Base-by-base conservation (phyloP, 2,329 filamentous ascomycete genomes). In the Botrytis fragariae region DNA sequence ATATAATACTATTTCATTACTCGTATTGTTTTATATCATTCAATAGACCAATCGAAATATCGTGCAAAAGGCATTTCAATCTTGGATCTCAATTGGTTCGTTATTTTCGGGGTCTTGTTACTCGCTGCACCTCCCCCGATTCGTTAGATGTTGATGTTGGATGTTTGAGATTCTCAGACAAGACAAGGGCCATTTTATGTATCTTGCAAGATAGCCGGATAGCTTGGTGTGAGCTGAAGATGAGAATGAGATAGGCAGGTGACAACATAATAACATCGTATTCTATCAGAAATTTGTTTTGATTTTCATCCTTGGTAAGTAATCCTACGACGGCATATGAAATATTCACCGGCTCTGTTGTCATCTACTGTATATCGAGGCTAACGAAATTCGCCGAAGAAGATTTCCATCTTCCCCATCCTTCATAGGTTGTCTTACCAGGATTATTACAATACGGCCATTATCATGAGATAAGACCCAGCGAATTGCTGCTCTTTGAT, bases 381-480 rank as follows among this genome's bases (percentile, higher is more conserved):
- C 65, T 68, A 69, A 69, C 65, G 65, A 44, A 57, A 57, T 32
- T 68, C 25, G 35, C 25, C 25, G 48, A 18, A 39, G 45, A 68
- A 54, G 64, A 68, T 42, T 68, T 57, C 35, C n/a, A 29, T 67
- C 64, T 54, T 44, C 45, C 25, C 44, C 61, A 63, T 44, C 8
- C 39, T 37, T 35, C 39, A 42, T 35, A 63, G 35, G 48, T 67
- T 37, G 62, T 68, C 29, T 68, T 72, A 60, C 62, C 59, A 68
- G 62, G 70, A 60, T 68, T 60, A 45, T 60, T 60, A 45, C 35
- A 71, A 57, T 29, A 64, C 59, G 37, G 68, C 37, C 25, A 67
- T 71, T 71, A 71, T 42, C 72, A 71, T 71, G 68, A 73, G 72
- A 73, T 73, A 73, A 73, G 72, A 60, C 25, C n/a, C 37, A 48